These are phyloP conservation scores for Carex cristatella DNA, from an alignment of 176 grass and related monocot species.

Conservation along the genomic window DNA sequence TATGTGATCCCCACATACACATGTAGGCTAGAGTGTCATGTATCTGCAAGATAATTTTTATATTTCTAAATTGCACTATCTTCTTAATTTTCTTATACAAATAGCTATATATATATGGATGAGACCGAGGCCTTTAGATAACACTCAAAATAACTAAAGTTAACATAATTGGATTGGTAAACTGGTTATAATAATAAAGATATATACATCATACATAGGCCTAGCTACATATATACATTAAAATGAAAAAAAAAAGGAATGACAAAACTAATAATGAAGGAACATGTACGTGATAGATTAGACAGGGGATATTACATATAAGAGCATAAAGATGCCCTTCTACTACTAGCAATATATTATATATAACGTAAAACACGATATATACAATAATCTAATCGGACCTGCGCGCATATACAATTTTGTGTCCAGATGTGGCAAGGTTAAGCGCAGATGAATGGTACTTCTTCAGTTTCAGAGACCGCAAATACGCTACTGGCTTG, in stretches of 20 bases:
- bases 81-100: background rate
- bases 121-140: background rate
- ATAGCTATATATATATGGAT: background rate
- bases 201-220: background rate
- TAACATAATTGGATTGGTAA: background rate
- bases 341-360: background rate
- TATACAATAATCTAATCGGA: background rate
- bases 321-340: background rate
- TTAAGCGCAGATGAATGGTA: constrained; percentile 32
- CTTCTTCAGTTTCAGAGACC: constrained; percentile 37
- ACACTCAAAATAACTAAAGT: background rate
- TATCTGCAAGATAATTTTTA: background rate
- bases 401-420: background rate
- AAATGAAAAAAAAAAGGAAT: background rate
- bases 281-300: background rate
- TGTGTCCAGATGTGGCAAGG: constrained; percentile 22
- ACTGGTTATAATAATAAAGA: background rate
- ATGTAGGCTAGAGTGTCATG: background rate
- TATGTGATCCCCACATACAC: background rate
- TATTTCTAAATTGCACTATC: background rate
- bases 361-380: background rate
- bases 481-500: constrained; percentile 31
- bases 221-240: no score
- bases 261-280: background rate
- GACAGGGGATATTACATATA: background rate